Evolutionary conservation across 148 eudicot species (phyloP).

Genomic region (Dysphania ambrosioides): DNA sequence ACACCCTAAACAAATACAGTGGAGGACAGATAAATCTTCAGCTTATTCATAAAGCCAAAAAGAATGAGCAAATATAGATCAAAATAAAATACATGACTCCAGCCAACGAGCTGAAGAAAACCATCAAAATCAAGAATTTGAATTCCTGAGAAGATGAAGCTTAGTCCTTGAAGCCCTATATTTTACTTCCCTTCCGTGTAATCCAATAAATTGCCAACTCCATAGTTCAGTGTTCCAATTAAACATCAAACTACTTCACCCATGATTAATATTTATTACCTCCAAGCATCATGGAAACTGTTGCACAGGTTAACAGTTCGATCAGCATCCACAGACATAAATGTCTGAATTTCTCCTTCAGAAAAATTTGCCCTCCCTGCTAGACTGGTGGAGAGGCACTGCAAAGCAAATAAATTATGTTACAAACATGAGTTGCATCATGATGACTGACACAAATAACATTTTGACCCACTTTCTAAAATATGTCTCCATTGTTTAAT

Average conservation of each 20-base stretch:
- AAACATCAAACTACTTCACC: not conserved
- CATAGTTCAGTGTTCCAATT: no score
- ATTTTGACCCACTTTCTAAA: not conserved
- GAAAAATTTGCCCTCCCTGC: constrained; percentile 76
- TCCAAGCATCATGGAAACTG: constrained; percentile 97
- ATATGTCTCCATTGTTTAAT: not conserved
- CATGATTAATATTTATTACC: constrained; percentile 40
- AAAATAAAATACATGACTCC: no score
- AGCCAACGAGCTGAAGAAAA: no score
- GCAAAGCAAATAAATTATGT: constrained; percentile 25
- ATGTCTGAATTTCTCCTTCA: constrained; percentile 94
- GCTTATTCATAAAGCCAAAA: no score
- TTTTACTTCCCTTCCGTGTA: no score
- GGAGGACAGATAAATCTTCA: no score
- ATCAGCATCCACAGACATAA: constrained; percentile 98
- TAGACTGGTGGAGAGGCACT: constrained; percentile 75
- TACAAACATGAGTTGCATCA: not conserved
- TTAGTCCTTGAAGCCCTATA: no score
- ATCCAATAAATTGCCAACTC: no score
- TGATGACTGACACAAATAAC: not conserved
- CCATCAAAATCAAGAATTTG: no score
- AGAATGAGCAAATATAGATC: no score
- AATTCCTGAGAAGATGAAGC: no score
- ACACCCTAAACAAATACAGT: no score
- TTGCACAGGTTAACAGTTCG: constrained; percentile 80